These are phyloP conservation scores for Amaranthus cruentus DNA, from an alignment of 148 eudicot genomes.

Conservation along the genomic window DNA sequence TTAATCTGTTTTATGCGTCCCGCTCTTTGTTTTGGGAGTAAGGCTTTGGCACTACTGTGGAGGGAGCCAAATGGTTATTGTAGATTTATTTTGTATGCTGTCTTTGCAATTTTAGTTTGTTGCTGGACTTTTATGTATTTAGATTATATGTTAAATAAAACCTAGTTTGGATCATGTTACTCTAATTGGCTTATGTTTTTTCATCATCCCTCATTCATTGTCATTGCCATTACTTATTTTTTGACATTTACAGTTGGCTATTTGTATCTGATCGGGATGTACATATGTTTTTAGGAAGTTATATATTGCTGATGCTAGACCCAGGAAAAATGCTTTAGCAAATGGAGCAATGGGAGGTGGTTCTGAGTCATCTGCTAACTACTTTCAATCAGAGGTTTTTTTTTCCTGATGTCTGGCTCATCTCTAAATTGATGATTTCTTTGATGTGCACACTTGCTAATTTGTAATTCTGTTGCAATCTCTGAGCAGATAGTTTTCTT, in stretches of 20 bases:
- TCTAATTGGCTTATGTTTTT: neutral
- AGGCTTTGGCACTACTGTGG: too few species aligned
- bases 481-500: constrained; percentile 82
- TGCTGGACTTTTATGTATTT: neutral
- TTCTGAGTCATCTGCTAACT: constrained; percentile 94
- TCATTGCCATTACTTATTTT: neutral
- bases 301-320: constrained; percentile 98
- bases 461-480: constrained; percentile 15
- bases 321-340: constrained; percentile 95
- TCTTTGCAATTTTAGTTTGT: neutral
- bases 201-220: neutral
- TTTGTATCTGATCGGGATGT: constrained; percentile 9
- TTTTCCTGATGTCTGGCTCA: neutral
- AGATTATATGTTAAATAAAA: neutral
- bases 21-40: too few species aligned
- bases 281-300: constrained; percentile 54
- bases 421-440: neutral
- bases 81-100: neutral
- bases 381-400: constrained; percentile 93
- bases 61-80: neutral
- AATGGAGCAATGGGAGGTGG: constrained; percentile 99
- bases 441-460: constrained; percentile 12
- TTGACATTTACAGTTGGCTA: constrained; percentile 1
- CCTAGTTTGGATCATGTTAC: neutral
- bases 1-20: too few species aligned